phyloP scores from a whole-genome alignment of 805 yeast genomes.

The Cyberlindnera bimundalis region DNA sequence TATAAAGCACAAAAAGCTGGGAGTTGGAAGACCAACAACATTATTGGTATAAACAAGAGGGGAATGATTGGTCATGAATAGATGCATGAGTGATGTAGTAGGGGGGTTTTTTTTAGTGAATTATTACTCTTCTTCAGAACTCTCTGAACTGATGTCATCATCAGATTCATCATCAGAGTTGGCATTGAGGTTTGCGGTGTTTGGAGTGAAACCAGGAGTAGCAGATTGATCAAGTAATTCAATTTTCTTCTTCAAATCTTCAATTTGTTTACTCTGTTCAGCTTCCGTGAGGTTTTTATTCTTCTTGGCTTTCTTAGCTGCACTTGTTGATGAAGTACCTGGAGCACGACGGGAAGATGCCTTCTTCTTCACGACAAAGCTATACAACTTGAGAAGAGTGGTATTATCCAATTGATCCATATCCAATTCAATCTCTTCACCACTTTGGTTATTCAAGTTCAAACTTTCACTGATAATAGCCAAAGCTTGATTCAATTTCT shows the following conservation, averaged over 20 bases:
- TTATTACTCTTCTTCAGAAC: slow-evolving; percentile 68
- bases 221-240: slow-evolving; percentile 55
- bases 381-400: slow-evolving; percentile 79
- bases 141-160: slow-evolving; percentile 60
- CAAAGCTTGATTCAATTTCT: slow-evolving; percentile 78
- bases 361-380: slow-evolving; percentile 62
- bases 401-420: slow-evolving; percentile 87
- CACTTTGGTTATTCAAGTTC: slow-evolving; percentile 53
- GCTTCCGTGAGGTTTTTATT: slow-evolving; percentile 59
- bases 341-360: slow-evolving; percentile 8
- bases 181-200: slow-evolving; percentile 19
- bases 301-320: slow-evolving; percentile 40
- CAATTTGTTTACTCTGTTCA: slow-evolving; percentile 65
- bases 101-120: no score
- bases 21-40: no score
- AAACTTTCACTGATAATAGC: slow-evolving; percentile 78
- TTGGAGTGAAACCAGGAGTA: slow-evolving; percentile 10
- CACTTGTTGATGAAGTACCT: slow-evolving; percentile 1
- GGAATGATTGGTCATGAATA: no score
- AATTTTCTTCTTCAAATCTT: slow-evolving; percentile 67
- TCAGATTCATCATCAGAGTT: slow-evolving; percentile 39
- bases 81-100: no score
- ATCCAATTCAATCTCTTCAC: slow-evolving; percentile 95
- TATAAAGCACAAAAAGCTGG: no score
- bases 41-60: no score